Base-by-base conservation (phyloP, 2,329 filamentous ascomycete genomes). In the Sporothrix euskadiensis region DNA sequence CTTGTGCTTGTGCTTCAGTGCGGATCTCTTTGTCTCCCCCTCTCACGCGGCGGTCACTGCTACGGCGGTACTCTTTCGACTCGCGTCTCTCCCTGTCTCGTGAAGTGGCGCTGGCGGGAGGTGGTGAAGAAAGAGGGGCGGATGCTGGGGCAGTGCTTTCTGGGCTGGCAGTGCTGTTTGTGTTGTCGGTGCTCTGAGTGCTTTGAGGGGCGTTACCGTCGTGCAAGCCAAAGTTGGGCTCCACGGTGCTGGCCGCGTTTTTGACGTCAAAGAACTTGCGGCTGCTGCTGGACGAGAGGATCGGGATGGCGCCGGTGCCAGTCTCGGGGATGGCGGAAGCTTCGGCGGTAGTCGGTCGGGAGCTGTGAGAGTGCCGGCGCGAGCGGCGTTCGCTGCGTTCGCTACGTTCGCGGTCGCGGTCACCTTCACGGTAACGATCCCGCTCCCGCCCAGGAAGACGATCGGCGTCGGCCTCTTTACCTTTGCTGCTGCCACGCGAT, bases 141-240 rank as follows among this genome's bases (percentile, higher is more conserved):
- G 41, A 44, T 70, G 56, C 71, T 44, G 56, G 74, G 69, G 72
- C 65, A 32, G 32, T 63, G 49, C 49, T 54, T 2, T 22, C 19
- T 22, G 52, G 19, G 52, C 52, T 54, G 56, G 41, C 61, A 54
- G 70, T 69, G 65, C 6, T 69, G 65, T 57, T 47, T 26, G 70
- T 30, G 71, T 22, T 69, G 59, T 49, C 52, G 41, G 73, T 72
- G 71, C 6, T 69, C 59, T 59, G 68, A 47, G 54, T 74, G 59
- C 14, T 73, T 80, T 39, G 69, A 74, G 75, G 74, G 56, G 61
- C 72, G 79, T 81, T 63, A 80, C 81, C 65, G 78, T 81, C 74
- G 79, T 77, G 77, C 80, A 82, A 78, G 77, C 78, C 65, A 79
- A 81, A 76, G 74, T 77, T 78, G 65, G 78, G 68, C 75, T 80